phyloP scores from a whole-genome alignment of 805 yeast species.

The Yarrowia keelungensis region DNA sequence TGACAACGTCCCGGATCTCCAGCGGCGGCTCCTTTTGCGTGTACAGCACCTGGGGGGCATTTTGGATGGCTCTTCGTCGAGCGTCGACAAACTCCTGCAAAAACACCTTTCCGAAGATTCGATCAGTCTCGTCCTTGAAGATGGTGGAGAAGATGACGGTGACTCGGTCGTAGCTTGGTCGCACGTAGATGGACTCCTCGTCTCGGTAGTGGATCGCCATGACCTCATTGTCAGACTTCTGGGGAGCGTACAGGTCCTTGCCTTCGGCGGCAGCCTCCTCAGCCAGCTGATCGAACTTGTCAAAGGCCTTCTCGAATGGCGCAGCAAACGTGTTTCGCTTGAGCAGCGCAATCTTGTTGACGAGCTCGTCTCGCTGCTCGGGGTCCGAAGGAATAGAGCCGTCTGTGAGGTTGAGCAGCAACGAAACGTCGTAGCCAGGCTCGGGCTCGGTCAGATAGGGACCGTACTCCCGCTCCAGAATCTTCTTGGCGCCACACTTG shows the following conservation, averaged over 20 bases:
- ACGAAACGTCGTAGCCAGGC: constrained; percentile 80
- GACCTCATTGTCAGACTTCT: constrained; percentile 60
- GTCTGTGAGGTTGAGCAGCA: constrained; percentile 63
- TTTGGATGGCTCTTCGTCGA: constrained; percentile 91
- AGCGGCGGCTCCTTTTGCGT: constrained; percentile 92
- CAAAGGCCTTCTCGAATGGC: constrained; percentile 87
- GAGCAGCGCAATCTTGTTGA: constrained; percentile 71
- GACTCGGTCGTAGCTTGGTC: constrained; percentile 93
- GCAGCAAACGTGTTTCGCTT: constrained; percentile 91
- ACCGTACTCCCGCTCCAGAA: constrained; percentile 57
- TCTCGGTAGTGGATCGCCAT: constrained; percentile 86
- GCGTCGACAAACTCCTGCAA: constrained; percentile 88
- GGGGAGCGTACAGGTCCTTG: constrained; percentile 53
- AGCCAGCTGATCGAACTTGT: constrained; percentile 71
- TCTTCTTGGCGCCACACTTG: constrained; percentile 61
- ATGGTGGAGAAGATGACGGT: constrained; percentile 94
- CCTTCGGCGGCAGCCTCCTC: constrained; percentile 51
- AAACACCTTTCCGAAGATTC: constrained; percentile 53
- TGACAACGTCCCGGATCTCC: constrained; percentile 63
- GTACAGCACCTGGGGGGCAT: constrained; percentile 96
- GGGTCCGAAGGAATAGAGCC: constrained; percentile 51
- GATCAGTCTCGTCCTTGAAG: constrained; percentile 96
- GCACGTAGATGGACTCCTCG: constrained; percentile 86
- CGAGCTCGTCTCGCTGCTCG: constrained; percentile 60
- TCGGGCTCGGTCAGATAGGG: constrained; percentile 64